Evolutionary conservation across 2,329 filamentous ascomycete species (phyloP).

Genomic region (Mycosphaerella sp.): DNA sequence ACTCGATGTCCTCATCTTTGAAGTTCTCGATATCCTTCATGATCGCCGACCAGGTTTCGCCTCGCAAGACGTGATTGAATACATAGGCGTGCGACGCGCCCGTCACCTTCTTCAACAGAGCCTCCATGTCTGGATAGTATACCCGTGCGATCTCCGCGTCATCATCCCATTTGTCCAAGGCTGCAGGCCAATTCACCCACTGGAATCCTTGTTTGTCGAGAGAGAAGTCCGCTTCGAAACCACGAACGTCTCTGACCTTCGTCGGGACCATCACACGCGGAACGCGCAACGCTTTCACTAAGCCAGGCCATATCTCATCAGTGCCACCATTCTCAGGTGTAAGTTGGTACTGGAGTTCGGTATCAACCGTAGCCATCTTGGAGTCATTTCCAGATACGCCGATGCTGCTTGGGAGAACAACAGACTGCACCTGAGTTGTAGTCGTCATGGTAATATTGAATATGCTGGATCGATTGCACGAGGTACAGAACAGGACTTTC

Average conservation of each 20-base stretch:
- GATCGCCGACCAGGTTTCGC: constrained; percentile 6
- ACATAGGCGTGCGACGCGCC: constrained; percentile 10
- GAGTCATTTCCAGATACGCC: background rate
- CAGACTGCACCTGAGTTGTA: background rate
- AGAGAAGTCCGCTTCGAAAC: background rate
- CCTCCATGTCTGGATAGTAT: constrained; percentile 10
- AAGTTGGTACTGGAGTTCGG: constrained; percentile 8
- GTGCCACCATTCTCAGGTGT: constrained; percentile 8
- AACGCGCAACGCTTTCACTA: constrained; percentile 9
- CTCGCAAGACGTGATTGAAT: constrained; percentile 8
- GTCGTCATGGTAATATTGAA: background rate
- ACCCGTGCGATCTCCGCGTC: constrained; percentile 9
- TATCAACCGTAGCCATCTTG: constrained; percentile 5
- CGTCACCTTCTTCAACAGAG: constrained; percentile 9
- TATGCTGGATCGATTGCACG: background rate
- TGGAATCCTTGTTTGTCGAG: constrained; percentile 12
- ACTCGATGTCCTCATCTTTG: constrained; percentile 9
- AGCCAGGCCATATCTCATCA: constrained; percentile 10
- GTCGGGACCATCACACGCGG: constrained; percentile 9
- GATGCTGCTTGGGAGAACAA: background rate
- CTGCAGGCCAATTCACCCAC: background rate
- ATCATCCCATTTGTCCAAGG: constrained; percentile 7
- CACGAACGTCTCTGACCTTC: constrained; percentile 7
- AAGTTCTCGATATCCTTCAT: constrained; percentile 10
- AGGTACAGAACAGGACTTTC: background rate